These are phyloP conservation scores for Suillus brevipes DNA, from an alignment of 768 basidiomycete genomes.

Conservation along the genomic window DNA sequence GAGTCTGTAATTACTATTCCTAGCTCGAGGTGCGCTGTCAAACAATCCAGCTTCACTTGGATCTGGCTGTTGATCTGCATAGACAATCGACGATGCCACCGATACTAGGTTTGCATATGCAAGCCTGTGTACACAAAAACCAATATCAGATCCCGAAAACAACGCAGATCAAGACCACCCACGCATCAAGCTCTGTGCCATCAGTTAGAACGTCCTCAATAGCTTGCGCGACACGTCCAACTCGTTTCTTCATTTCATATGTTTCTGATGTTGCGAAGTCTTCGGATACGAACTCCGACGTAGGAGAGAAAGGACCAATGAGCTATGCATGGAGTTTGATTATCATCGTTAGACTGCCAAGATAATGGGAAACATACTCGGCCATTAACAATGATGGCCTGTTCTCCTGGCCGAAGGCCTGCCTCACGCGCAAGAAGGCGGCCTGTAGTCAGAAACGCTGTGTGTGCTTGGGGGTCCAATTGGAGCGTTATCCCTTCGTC, in stretches of 20 bases:
- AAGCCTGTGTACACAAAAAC: constrained; percentile 38
- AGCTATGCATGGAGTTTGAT: constrained; percentile 46
- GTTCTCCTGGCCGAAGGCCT: constrained; percentile 58
- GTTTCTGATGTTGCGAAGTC: constrained; percentile 72
- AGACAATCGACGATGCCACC: constrained; percentile 69
- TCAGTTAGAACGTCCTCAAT: constrained; percentile 53
- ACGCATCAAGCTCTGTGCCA: constrained; percentile 43
- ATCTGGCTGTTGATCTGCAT: constrained; percentile 69
- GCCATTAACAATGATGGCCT: constrained; percentile 77
- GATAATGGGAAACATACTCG: constrained; percentile 52
- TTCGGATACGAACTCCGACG: constrained; percentile 58
- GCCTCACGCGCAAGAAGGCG: constrained; percentile 54
- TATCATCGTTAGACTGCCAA: constrained; percentile 6
- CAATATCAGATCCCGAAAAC: neutral
- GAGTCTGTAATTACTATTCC: constrained; percentile 59
- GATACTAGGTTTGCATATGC: constrained; percentile 61
- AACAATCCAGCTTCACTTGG: constrained; percentile 73
- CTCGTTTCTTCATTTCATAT: constrained; percentile 75
- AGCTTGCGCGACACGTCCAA: constrained; percentile 66
- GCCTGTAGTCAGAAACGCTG: constrained; percentile 44
- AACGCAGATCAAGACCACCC: constrained; percentile 19
- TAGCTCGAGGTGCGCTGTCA: constrained; percentile 58
- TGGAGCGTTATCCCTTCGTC: neutral
- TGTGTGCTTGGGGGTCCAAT: constrained; percentile 34
- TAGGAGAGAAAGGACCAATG: constrained; percentile 63